Evolutionary conservation across 1,284 basidiomycete species (phyloP).

Genomic region (Sanghuangporus sanghuang): DNA sequence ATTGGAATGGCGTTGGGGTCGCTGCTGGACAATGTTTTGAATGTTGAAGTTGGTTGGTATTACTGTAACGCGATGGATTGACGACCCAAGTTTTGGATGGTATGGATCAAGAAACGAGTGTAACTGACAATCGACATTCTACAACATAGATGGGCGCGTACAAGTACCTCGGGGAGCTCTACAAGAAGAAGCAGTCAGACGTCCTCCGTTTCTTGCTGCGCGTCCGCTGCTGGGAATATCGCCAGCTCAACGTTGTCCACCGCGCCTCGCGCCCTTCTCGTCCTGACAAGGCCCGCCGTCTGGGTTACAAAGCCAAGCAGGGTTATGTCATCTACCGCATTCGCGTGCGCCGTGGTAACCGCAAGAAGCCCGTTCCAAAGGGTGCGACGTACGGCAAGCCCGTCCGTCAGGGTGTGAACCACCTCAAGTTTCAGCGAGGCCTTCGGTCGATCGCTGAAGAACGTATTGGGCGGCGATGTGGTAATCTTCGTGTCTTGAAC

Average conservation of each 20-base stretch:
- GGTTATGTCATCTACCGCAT: constrained; percentile 98
- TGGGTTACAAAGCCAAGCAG: constrained; percentile 99
- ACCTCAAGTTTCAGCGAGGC: constrained; percentile 97
- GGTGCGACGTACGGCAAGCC: constrained; percentile 99
- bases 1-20: background rate
- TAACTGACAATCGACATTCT: constrained; percentile 19
- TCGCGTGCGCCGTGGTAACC: constrained; percentile 96
- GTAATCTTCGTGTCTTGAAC: constrained; percentile 93
- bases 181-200: constrained; percentile 96
- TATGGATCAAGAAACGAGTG: background rate
- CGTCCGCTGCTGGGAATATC: constrained; percentile 99
- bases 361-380: constrained; percentile 98
- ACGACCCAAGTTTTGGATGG: constrained; percentile 10
- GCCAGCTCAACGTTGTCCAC: constrained; percentile 97
- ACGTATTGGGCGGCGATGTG: constrained; percentile 94
- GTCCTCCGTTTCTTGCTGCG: constrained; percentile 98
- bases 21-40: background rate
- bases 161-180: constrained; percentile 97
- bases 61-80: constrained; percentile 9
- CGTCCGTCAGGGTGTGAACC: constrained; percentile 99
- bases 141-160: constrained; percentile 72
- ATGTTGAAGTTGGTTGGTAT: background rate
- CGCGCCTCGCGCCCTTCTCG: constrained; percentile 96
- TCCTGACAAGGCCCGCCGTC: constrained; percentile 97
- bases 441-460: constrained; percentile 95